Evolutionary conservation across 2,329 filamentous ascomycete genomes (phyloP).

Genomic region (Kalmusia sp.): DNA sequence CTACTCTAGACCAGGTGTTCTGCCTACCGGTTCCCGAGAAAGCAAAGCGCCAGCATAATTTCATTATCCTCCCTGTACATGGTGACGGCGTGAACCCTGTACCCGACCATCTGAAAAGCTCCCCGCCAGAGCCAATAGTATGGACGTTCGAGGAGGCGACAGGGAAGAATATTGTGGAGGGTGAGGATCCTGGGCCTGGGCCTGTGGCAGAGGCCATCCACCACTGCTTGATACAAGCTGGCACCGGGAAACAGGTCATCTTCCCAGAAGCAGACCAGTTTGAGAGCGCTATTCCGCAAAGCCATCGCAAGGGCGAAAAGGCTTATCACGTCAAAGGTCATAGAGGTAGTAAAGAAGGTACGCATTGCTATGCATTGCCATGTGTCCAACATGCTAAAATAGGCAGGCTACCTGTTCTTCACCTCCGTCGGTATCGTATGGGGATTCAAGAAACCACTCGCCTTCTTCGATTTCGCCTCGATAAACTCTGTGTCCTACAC

Average conservation of each 20-base stretch:
- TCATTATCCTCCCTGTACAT: slow-evolving; percentile 64
- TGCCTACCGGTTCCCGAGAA: slow-evolving; percentile 71
- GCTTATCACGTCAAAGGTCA: slow-evolving; percentile 70
- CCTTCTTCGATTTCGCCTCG: slow-evolving; percentile 66
- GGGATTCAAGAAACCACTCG: slow-evolving; percentile 70
- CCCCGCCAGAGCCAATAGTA: slow-evolving; percentile 62
- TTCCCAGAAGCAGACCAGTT: slow-evolving; percentile 65
- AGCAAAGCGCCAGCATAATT: slow-evolving; percentile 68
- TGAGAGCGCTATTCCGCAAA: slow-evolving; percentile 65
- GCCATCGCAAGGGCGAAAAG: slow-evolving; percentile 68
- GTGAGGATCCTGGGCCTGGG: slow-evolving; percentile 50
- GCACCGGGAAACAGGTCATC: slow-evolving; percentile 55
- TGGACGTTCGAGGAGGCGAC: slow-evolving; percentile 65
- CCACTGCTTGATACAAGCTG: slow-evolving; percentile 51
- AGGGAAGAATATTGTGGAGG: slow-evolving; percentile 51
- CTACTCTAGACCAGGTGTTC: slow-evolving; percentile 59
- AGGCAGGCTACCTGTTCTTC: slow-evolving; percentile 67
- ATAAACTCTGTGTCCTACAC: slow-evolving; percentile 69
- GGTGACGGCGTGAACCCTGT: slow-evolving; percentile 56
- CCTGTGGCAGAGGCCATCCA: slow-evolving; percentile 55
- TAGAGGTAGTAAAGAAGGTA: slow-evolving; percentile 70
- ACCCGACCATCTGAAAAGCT: slow-evolving; percentile 47
- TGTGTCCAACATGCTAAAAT: slow-evolving; percentile 17
- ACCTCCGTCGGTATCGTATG: slow-evolving; percentile 67
- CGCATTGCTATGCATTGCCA: neutral